A percentile compares a stretch with the other conserved stretches of the same genome.
Evolutionary conservation across 1,284 basidiomycete genomes (phyloP).

Genomic region (Pisolithus thermaeus): DNA sequence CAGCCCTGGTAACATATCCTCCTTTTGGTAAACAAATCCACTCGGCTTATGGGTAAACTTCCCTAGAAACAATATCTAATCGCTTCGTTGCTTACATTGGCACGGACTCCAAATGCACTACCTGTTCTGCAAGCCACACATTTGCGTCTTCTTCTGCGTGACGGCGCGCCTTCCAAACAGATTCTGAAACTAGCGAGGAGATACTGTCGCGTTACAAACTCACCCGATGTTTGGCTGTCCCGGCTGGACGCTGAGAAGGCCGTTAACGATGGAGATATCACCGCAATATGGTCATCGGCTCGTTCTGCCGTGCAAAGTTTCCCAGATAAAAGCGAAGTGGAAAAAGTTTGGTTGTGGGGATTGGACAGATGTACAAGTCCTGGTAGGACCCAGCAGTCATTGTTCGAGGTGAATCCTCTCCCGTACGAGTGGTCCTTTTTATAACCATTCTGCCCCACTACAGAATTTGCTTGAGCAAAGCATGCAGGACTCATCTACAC

Average conservation of each 20-base stretch:
- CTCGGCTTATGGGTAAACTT: constrained; percentile 1
- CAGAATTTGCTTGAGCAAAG: constrained; percentile 46
- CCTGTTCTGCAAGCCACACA: constrained; percentile 42
- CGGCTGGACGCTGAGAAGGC: constrained; percentile 42
- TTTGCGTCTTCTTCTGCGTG: constrained; percentile 38
- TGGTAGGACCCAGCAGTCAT: constrained; percentile 18
- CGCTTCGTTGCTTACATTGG: constrained; percentile 42
- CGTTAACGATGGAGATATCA: constrained; percentile 25
- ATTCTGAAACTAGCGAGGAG: constrained; percentile 38
- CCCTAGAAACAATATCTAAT: constrained; percentile 48
- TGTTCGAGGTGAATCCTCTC: constrained; percentile 35
- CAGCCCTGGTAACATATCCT: constrained; percentile 44
- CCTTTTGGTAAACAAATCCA: background rate
- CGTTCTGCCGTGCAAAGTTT: constrained; percentile 31
- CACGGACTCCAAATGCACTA: constrained; percentile 29
- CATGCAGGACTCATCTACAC: constrained; percentile 37
- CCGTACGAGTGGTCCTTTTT: constrained; percentile 1
- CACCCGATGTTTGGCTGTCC: constrained; percentile 46
- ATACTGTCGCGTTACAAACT: constrained; percentile 33
- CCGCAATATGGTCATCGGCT: constrained; percentile 39
- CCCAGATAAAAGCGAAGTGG: constrained; percentile 17
- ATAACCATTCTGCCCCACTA: constrained; percentile 11
- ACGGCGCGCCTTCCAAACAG: constrained; percentile 30
- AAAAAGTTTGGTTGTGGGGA: constrained; percentile 51
- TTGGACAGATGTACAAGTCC: constrained; percentile 25